Evolutionary conservation across 2,329 filamentous ascomycete species (phyloP).

Genomic region (Cucurbitaria berberidis): DNA sequence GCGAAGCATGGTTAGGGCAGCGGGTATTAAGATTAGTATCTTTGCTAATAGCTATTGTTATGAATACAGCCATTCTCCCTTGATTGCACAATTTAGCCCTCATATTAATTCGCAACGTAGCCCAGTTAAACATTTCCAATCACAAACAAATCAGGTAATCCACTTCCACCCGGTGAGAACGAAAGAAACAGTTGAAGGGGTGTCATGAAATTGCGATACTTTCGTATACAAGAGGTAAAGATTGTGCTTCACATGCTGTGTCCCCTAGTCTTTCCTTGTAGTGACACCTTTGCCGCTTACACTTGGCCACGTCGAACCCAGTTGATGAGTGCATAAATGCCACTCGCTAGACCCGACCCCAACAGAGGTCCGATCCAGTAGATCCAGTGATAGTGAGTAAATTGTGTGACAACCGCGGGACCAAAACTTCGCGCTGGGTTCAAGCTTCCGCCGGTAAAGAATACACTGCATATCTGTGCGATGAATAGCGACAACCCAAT

Average conservation of each 20-base stretch:
- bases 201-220: too few relatives aligned
- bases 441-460: constrained; percentile 54
- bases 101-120: too few relatives aligned
- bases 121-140: too few relatives aligned
- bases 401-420: constrained; percentile 52
- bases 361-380: constrained; percentile 53
- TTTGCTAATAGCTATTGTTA: too few relatives aligned
- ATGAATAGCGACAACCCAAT: constrained; percentile 75
- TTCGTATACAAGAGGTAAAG: too few relatives aligned
- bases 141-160: too few relatives aligned
- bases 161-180: too few relatives aligned
- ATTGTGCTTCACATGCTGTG: not conserved
- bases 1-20: too few relatives aligned
- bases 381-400: constrained; percentile 44
- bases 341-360: constrained; percentile 53
- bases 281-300: not conserved
- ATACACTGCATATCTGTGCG: constrained; percentile 57
- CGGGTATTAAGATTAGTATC: too few relatives aligned
- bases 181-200: too few relatives aligned
- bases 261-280: not conserved
- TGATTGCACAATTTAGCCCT: too few relatives aligned
- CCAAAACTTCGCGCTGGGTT: constrained; percentile 57
- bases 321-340: constrained; percentile 54
- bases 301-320: constrained; percentile 8
- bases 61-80: too few relatives aligned